Conservation (phyloP, 768 basidiomycete species). For the Pleurotus sapidus region DNA sequence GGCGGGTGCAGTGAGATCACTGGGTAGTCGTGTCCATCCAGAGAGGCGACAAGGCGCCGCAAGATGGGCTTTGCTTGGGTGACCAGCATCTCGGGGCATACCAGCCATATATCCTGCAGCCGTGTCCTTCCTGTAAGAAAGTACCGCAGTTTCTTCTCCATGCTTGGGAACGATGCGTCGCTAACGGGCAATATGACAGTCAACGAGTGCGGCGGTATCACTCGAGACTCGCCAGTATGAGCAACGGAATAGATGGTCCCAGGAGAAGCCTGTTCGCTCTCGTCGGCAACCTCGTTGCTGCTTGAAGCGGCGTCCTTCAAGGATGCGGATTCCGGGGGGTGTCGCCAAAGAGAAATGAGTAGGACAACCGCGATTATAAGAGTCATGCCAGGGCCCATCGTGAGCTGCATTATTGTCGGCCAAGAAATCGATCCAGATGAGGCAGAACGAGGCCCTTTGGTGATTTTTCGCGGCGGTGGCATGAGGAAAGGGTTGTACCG, state of each 20-base stretch:
- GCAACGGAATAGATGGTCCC: neutral
- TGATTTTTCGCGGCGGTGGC: too few relatives aligned
- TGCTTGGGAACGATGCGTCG: constrained; percentile 24
- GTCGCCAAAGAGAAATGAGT: neutral
- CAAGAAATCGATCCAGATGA: neutral
- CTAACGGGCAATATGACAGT: constrained; percentile 50
- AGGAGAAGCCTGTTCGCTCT: neutral
- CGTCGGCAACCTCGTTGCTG: too few relatives aligned
- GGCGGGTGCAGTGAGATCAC: constrained; percentile 45
- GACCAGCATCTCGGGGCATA: constrained; percentile 38
- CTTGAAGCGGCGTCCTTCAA: neutral
- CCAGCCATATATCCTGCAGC: constrained; percentile 44
- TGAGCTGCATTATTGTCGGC: neutral
- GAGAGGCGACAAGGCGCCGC: constrained; percentile 25
- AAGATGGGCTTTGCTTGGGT: constrained; percentile 32
- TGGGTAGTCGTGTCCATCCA: constrained; percentile 27
- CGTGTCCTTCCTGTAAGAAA: constrained; percentile 32
- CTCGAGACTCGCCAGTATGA: neutral
- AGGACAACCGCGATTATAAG: neutral
- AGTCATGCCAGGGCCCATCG: constrained; percentile 2
- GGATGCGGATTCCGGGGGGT: neutral
- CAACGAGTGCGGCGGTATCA: constrained; percentile 26
- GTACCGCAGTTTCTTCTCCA: constrained; percentile 32
- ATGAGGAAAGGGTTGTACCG: too few relatives aligned
- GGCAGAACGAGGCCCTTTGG: neutral